These are phyloP conservation scores for Naganishia liquefaciens DNA, from an alignment of 1,284 basidiomycete species.

Conservation along the genomic window DNA sequence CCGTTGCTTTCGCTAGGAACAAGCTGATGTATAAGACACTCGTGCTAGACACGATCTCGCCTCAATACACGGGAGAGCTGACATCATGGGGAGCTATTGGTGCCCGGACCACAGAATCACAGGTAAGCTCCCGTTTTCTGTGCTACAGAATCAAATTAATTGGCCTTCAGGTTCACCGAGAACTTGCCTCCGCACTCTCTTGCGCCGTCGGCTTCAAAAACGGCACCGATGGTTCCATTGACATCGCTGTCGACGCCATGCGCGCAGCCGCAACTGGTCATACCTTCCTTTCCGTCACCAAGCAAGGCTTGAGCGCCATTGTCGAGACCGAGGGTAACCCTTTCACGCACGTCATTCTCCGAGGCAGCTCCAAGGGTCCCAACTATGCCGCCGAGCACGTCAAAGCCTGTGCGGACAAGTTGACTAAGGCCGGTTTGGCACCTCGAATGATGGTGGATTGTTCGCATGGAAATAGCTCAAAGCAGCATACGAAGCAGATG, in stretches of 20 bases:
- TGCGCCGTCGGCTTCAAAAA: constrained; percentile 85
- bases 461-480: constrained; percentile 70
- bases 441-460: constrained; percentile 91
- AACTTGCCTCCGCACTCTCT: constrained; percentile 53
- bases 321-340: constrained; percentile 72
- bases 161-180: constrained; percentile 67
- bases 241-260: constrained; percentile 85
- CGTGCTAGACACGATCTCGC: constrained; percentile 72
- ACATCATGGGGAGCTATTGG: constrained; percentile 98
- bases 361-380: constrained; percentile 81
- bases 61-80: constrained; percentile 86
- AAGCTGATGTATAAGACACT: background rate
- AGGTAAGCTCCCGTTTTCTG: constrained; percentile 49
- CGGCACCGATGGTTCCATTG: constrained; percentile 88
- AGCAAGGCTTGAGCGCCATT: constrained; percentile 86
- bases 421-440: constrained; percentile 74
- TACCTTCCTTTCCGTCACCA: constrained; percentile 89
- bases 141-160: background rate
- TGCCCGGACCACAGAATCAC: constrained; percentile 92
- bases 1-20: too few relatives aligned
- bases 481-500: constrained; percentile 63
- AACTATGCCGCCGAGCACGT: constrained; percentile 81
- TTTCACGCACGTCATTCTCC: constrained; percentile 71
- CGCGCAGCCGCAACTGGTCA: constrained; percentile 81
- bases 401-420: constrained; percentile 70